Percentiles rank a stretch among this genome's conserved stretches.
Evolutionary conservation across 148 eudicot genomes (phyloP).

Genomic region (Fallopia convolvulus): DNA sequence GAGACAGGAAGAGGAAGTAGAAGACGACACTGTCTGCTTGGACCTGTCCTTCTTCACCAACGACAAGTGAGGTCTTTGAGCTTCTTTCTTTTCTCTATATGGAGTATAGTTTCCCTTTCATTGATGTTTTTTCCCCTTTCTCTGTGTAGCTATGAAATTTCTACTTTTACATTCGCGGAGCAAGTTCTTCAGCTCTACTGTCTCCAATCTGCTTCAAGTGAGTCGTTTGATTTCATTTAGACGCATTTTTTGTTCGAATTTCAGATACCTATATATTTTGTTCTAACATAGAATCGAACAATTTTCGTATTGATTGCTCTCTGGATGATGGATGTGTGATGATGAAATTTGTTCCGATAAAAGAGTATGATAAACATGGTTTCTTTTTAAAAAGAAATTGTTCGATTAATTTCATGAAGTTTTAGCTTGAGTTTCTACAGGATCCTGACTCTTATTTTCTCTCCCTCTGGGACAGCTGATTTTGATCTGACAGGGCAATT

Average conservation of each 20-base stretch:
- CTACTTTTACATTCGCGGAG: constrained; percentile 78
- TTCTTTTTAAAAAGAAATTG: neutral
- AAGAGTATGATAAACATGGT: neutral
- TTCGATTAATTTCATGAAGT: neutral
- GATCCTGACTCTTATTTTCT: neutral
- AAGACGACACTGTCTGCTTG: constrained; percentile 49
- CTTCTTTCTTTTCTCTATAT: neutral
- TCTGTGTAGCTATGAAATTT: constrained; percentile 59
- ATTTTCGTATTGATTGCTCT: neutral
- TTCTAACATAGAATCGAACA: neutral
- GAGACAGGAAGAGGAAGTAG: constrained; percentile 21
- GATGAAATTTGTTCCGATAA: neutral
- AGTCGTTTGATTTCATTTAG: constrained; percentile 14
- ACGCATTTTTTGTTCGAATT: neutral
- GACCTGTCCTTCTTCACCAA: constrained; percentile 78
- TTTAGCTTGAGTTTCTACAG: neutral
- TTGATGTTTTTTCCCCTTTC: neutral
- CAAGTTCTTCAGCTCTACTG: constrained; percentile 76
- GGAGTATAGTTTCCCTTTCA: neutral
- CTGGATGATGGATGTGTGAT: neutral
- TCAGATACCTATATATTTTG: neutral
- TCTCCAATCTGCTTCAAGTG: constrained; percentile 90
- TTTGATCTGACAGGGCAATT: constrained; percentile 95
- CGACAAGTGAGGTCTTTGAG: constrained; percentile 43
- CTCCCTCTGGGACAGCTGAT: constrained; percentile 58